Base-by-base conservation (phyloP, 768 basidiomycete species). In the Sistotremastrum suecicum region DNA sequence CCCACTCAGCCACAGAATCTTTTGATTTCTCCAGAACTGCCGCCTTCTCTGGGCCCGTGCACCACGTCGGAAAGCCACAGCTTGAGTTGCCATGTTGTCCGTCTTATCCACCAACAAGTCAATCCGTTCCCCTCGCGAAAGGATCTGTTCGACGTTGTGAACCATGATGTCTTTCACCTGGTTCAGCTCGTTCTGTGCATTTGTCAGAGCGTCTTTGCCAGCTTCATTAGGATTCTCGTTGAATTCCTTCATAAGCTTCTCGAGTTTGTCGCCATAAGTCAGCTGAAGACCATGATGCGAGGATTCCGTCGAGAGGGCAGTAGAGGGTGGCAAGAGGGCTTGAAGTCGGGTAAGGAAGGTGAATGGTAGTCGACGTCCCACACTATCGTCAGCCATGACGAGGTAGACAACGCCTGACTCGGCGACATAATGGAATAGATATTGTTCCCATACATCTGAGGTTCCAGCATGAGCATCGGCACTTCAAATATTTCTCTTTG, bases 131-230 rank as follows among this genome's bases (percentile, higher is more conserved):
- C 95, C 95, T 35, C 95, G 73, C 44, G 77, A 83, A 37, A 99
- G 75, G 51, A 98, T 94, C 60, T 91, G 86, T 64, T 97, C 90
- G 51, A 97, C 92, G 60, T 97, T 97, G 63, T 97, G 87, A 43
- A 97, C 92, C 91, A 95, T 94, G 63, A 95, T 88, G 56, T 91
- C 83, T 61, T 95, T 97, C 41, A 95, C 86, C 53, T 88, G 85
- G 49, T 78, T 77, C 37, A 90, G 71, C 61, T 97, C 91, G 4
- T 75, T 74, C 58, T 91, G 91, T 4, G 94, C 94, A 50, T 88
- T 84, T 12, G 81, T 68, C 47, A 98, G 76, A 50, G 92, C 89
- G 60, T 99, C 95, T 11, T 60, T 58, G 12, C 44, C 44, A 39
- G 47, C 47, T 5, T 71, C 62, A 35, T 88, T 91, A 10, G 92